These are phyloP conservation scores for Paecilomyces dactylethromorphus DNA, from an alignment of 2,329 filamentous ascomycete species.

Conservation along the genomic window DNA sequence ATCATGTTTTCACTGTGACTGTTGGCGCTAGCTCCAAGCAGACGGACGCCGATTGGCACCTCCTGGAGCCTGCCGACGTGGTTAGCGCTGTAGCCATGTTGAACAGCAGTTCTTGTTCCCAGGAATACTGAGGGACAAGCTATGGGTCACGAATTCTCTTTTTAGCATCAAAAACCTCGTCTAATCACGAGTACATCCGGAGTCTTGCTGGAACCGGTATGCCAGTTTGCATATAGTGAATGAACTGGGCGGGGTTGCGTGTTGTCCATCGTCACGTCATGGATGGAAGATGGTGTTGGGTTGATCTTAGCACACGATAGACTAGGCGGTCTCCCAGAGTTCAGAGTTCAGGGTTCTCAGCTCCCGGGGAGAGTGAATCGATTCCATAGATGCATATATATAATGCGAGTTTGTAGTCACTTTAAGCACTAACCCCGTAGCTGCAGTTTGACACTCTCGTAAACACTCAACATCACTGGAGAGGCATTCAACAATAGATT, in stretches of 20 bases:
- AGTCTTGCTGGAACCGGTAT: neutral
- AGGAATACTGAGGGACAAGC: neutral
- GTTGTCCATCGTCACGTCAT: neutral
- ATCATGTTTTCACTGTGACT: slow-evolving; percentile 82
- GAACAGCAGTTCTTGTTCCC: slow-evolving; percentile 32
- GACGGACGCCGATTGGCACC: slow-evolving; percentile 82
- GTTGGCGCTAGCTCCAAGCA: slow-evolving; percentile 89
- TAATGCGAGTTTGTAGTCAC: too few relatives aligned
- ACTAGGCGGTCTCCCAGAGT: neutral
- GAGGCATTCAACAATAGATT: too few relatives aligned
- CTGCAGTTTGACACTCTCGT: too few relatives aligned
- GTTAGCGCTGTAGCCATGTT: slow-evolving; percentile 57
- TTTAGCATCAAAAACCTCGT: neutral
- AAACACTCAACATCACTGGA: too few relatives aligned
- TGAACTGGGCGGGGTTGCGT: neutral
- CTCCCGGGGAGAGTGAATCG: neutral
- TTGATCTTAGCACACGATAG: neutral
- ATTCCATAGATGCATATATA: neutral
- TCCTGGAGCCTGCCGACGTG: slow-evolving; percentile 83
- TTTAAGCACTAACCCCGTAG: too few relatives aligned
- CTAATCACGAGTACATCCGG: neutral
- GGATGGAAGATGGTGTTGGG: neutral
- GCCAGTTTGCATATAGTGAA: neutral
- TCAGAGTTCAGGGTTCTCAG: neutral
- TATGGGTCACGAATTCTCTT: neutral